Evolutionary conservation across 305 asterid genomes (phyloP).

Genomic region (Fraxinus nigra): DNA sequence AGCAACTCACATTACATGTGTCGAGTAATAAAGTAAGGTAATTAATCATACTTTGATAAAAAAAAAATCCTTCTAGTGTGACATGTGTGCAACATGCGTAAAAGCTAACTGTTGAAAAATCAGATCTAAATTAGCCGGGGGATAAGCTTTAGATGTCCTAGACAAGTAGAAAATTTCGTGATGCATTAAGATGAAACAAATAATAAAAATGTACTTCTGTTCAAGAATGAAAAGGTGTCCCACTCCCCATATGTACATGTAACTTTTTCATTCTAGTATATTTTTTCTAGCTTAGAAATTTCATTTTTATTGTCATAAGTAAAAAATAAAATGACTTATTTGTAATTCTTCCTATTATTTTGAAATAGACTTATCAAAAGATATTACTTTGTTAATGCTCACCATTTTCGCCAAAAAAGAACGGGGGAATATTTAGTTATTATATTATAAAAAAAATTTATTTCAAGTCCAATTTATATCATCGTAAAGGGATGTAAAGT

Average conservation of each 20-base stretch:
- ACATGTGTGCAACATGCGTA: background rate
- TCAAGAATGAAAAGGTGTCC: background rate
- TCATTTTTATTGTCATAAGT: background rate
- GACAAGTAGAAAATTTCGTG: background rate
- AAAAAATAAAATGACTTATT: background rate
- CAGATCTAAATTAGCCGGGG: background rate
- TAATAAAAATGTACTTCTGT: background rate
- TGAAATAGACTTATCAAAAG: background rate
- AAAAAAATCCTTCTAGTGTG: background rate
- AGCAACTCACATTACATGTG: background rate
- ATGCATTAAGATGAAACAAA: background rate
- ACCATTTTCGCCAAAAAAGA: background rate
- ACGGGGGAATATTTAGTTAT: background rate
- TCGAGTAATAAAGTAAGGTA: background rate
- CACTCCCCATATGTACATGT: background rate
- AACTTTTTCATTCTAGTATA: background rate
- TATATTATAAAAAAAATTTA: background rate
- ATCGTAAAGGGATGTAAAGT: background rate
- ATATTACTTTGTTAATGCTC: background rate
- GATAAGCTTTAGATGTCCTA: background rate
- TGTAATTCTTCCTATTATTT: background rate
- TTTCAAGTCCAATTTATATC: background rate
- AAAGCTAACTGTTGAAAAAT: background rate
- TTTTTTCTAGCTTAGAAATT: background rate
- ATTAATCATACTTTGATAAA: background rate